A percentile compares a stretch with the other conserved stretches of the same genome.
Evolutionary conservation across 2,329 filamentous ascomycete species (phyloP).

Genomic region (Alternaria solani): DNA sequence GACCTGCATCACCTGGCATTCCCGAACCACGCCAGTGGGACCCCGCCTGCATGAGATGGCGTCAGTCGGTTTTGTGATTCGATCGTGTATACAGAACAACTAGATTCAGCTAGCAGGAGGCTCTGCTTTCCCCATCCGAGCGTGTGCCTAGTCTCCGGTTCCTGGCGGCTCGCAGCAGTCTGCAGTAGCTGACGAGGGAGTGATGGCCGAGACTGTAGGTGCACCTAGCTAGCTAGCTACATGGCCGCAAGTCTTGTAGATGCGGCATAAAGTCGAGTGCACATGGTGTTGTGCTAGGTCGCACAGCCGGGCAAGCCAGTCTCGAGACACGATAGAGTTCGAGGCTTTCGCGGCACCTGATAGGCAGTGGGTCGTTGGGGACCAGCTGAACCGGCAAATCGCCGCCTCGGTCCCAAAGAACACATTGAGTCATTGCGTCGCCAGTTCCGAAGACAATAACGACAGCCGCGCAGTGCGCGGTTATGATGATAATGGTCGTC

Average conservation of each 20-base stretch:
- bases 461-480: constrained; percentile 47
- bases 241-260: constrained; percentile 9
- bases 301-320: constrained; percentile 11
- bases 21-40: constrained; percentile 40
- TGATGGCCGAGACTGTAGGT: constrained; percentile 5
- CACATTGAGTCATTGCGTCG: constrained; percentile 10
- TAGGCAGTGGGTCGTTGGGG: constrained; percentile 28
- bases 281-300: constrained; percentile 15
- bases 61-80: constrained; percentile 33
- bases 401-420: constrained; percentile 18
- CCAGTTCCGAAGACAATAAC: constrained; percentile 3
- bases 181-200: constrained; percentile 10
- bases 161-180: constrained; percentile 32
- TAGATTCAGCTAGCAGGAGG: constrained; percentile 35
- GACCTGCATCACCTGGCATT: constrained; percentile 43
- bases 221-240: constrained; percentile 1
- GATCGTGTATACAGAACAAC: constrained; percentile 20
- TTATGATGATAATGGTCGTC: constrained; percentile 16
- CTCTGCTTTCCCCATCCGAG: constrained; percentile 49
- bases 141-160: constrained; percentile 33
- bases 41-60: constrained; percentile 28
- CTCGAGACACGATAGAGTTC: constrained; percentile 26
- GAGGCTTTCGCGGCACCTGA: constrained; percentile 29
- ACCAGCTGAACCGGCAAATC: constrained; percentile 16
- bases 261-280: constrained; percentile 6